Conservation (phyloP, 139 green algal genomes). For the Yamagishiella unicocca region DNA sequence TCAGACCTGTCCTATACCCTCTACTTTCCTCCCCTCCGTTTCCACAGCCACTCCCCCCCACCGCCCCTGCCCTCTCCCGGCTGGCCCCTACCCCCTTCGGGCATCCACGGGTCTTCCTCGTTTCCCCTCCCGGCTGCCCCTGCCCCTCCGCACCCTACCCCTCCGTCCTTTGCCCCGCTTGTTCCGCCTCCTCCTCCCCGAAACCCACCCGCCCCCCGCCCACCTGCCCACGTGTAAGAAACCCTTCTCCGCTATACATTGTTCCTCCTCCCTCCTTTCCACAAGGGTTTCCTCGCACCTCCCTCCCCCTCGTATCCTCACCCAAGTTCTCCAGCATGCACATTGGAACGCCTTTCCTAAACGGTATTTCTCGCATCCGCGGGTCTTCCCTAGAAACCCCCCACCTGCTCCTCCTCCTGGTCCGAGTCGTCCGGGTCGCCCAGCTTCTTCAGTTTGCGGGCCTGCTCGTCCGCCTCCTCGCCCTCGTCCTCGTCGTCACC, state of each 20-base stretch:
- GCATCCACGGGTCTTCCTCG: neutral
- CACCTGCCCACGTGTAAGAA: neutral
- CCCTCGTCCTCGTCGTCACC: slow-evolving; percentile 40
- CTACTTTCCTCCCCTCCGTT: neutral
- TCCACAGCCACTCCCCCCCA: neutral
- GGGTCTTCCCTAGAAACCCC: too few relatives aligned
- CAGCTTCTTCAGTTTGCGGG: slow-evolving; percentile 30
- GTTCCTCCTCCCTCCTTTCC: too few relatives aligned
- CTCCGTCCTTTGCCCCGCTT: too few relatives aligned
- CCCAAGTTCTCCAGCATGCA: too few relatives aligned
- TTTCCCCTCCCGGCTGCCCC: neutral
- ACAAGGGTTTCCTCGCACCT: too few relatives aligned
- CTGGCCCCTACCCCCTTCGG: neutral
- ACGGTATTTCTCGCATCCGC: too few relatives aligned
- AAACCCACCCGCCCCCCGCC: neutral
- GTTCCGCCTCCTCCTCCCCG: too few relatives aligned
- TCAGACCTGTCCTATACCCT: too few relatives aligned
- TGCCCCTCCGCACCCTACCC: neutral
- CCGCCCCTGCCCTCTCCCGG: neutral
- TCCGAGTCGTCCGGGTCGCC: slow-evolving; percentile 33
- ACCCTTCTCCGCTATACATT: too few relatives aligned
- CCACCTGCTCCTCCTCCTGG: slow-evolving; percentile 22
- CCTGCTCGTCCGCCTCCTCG: slow-evolving; percentile 36
- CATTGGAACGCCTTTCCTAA: too few relatives aligned
- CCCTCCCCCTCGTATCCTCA: too few relatives aligned